Evolutionary conservation across 208 protist species (phyloP), one percentile per base, ranked within the genome.

Genomic region (Herpetomonas muscarum): DNA sequence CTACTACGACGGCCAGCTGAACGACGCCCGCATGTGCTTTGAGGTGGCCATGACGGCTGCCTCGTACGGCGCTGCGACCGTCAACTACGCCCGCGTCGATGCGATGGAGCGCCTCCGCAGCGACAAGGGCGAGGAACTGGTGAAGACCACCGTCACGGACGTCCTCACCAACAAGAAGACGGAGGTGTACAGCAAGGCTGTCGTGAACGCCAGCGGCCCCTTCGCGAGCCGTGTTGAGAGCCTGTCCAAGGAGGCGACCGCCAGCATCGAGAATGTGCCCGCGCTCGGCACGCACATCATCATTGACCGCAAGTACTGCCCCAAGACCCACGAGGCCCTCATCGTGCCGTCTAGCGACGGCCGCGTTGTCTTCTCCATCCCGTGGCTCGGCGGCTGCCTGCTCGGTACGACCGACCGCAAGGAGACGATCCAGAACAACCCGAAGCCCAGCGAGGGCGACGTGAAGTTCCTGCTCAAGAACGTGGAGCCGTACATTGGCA

Each of bases 21-120:
- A 99, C 78, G 97, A 99, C 61, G 80, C 96, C 2, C 87, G 97
- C n/a, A 81, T 98, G 64, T 97, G 97, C 70, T 67, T 98, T 30
- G 61, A 67, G 1, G 79, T 96, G 13, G 96, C 94, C 5, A 76
- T 98, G 49, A 98, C 97, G 30, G 96, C 97, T 7, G 81, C 88
- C 25, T 77, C 79, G 13, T 79, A 90, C 53, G 89, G 96, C 29
- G 93, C 97, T 4, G 69, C 81, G n/a, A 86, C 91, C n/a, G 69
- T 84, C 19, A 99, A 99, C 74, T 93, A 99, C 75, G 77, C 81
- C 21, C 77, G 80, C 63, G 86, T 91, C 30, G 74, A 72, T 36
- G 50, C 64, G 42, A 76, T 94, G 51, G 69, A 81, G 31, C 51
- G 79, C 44, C 64, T 87, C 26, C 50, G 61, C 5, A 84, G 77